Evolutionary conservation across 768 basidiomycete genomes (phyloP), one percentile per base, ranked within the genome.

Genomic region (Sutorius australiensis): DNA sequence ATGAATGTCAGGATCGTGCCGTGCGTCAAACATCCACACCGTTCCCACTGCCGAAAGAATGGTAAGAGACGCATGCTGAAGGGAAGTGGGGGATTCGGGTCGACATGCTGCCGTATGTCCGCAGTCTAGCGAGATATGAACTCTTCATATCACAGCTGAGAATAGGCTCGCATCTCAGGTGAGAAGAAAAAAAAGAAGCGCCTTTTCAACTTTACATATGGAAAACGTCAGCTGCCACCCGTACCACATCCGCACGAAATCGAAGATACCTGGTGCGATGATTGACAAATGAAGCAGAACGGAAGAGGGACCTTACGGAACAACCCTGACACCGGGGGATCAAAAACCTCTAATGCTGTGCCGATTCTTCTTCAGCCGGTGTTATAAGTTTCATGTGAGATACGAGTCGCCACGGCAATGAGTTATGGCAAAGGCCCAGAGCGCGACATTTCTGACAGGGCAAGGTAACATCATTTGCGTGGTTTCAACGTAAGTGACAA

Each of bases 331-430:
- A 56, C 59, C 62, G 65, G 56, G 11, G 59, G 48, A 42, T 43
- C 31, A 54, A 51, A 64, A 65, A 44, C n/a, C 5, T 19, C 45
- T 56, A 38, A 64, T 66, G 64, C 63, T 64, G 63, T 64, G 63
- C 36, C 0, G 2, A 24, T 14, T 33, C 46, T 56, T 63, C 56
- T 31, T 49, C 12, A 27, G 48, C n/a, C n/a, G 44, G 41, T 12
- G 4, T 24, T 24, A 24, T 34, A 32, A 24, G 37, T 41, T 55
- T 61, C 56, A 57, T 51, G 42, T 51, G 31, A 13, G 51, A 54
- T 50, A 24, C 24, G 46, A 50, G 37, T 64, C 48, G 37, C 33
- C 54, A 50, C 42, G 28, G 28, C 8, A 24, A 53, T 36, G 46
- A 50, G 54, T 46, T 13, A 31, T 14, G 19, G 13, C 32, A 14